A percentile compares a stretch with the other conserved stretches of the same genome.
Conservation (phyloP, 2,329 filamentous ascomycete species). For the Monilinia vaccinii-corymbosi region DNA sequence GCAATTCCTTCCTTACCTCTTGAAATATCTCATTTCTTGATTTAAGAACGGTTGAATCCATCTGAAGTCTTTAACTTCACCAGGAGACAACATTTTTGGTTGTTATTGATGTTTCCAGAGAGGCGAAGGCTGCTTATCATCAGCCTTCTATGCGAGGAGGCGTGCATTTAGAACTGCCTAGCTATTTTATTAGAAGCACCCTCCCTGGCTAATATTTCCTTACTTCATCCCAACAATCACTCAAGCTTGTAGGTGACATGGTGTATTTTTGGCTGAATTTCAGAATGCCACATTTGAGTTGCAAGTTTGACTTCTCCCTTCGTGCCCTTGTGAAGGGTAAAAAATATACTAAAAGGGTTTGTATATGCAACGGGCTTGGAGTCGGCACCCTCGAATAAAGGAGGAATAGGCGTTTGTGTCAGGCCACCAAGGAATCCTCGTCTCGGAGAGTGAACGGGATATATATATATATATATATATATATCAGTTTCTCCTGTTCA, state of each 20-base stretch:
- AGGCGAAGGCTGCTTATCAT: not conserved
- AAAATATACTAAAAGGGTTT: not conserved
- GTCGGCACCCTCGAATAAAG: no score
- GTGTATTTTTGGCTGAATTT: not conserved
- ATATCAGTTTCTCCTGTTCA: not conserved
- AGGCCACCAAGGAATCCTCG: not conserved
- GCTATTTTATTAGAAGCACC: not conserved
- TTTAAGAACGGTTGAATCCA: constrained; percentile 23
- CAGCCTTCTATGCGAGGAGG: constrained; percentile 4
- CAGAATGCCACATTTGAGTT: not conserved
- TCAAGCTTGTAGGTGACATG: no score
- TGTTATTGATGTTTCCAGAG: not conserved
- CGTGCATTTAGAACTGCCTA: not conserved
- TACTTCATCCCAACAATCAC: not conserved
- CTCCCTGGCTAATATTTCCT: not conserved
- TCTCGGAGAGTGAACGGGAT: not conserved
- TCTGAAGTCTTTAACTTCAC: constrained; percentile 8
- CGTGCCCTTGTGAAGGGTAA: not conserved
- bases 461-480: no score
- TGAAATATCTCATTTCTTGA: constrained; percentile 29
- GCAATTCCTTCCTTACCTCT: constrained; percentile 16
- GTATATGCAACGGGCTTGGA: no score
- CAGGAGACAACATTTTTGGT: not conserved
- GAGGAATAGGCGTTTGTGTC: not conserved
- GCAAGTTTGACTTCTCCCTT: not conserved